Evolutionary conservation across 352 stramenopile species (phyloP), one percentile per base, ranked within the genome.

Genomic region (Globisporangium paroecandrum): DNA sequence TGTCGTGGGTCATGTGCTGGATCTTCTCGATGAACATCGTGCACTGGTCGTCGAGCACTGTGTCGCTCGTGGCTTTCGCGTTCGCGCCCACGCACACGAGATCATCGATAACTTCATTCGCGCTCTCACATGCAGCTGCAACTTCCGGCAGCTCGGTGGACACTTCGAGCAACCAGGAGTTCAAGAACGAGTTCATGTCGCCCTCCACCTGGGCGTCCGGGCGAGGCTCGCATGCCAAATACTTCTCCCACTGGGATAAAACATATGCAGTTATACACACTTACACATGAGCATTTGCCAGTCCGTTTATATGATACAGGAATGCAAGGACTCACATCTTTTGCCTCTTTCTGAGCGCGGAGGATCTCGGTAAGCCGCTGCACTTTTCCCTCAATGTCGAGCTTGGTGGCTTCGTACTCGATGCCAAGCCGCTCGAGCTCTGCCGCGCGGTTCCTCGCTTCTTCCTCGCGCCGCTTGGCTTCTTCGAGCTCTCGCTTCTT

Each of bases 121-220:
- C 82, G 22, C 75, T 82, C 20, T 85, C 81, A 24, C 80, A 92
- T 3, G 78, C 72, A 15, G 69, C 57, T 22, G 81, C 77, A 27
- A 90, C 76, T 47, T 86, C 77, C 9, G 78, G 24, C 3, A 91
- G 58, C 24, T 86, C 70, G 0, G 76, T 77, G 6, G 80, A 74
- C 12, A 78, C 77, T 18, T 93, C 85, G 20, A 90, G 64, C 47
- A 85, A 74, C 83, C 82, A 94, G 38, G 83, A 87, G 69, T 93
- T 91, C 18, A 94, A 57, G 67, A 91, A 93, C 54, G 83, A 89
- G 64, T 93, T 92, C 79, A 94, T 88, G 62, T 94, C 85, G 59
- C 80, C 79, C 61, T 94, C 84, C 3, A 88, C 72, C 47, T 85
- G 77, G 3, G 85, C 83, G 41, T 93, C 84, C 0, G 82, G 85